These are phyloP conservation scores for Blastomyces silverae DNA, from an alignment of 2,329 filamentous ascomycete species.

Conservation along the genomic window DNA sequence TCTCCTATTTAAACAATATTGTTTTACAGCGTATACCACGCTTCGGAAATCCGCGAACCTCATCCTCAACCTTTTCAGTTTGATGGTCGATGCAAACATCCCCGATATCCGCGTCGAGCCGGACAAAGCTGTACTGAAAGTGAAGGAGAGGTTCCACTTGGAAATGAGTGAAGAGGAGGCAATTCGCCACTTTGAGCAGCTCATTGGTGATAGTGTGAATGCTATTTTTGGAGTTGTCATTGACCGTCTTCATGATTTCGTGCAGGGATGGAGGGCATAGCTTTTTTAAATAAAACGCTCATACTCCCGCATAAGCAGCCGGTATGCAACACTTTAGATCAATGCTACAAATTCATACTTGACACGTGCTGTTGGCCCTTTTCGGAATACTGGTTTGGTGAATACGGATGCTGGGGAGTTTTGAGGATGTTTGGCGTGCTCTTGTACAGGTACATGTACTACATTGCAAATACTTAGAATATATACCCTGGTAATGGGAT, in stretches of 20 bases:
- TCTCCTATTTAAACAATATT: constrained; percentile 86
- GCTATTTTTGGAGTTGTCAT: constrained; percentile 90
- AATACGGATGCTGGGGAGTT: background rate
- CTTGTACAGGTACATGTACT: background rate
- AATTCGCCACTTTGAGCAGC: constrained; percentile 73
- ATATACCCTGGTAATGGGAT: background rate
- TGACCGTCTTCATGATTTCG: constrained; percentile 87
- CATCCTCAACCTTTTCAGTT: constrained; percentile 87
- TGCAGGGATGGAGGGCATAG: constrained; percentile 72
- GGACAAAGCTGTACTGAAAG: constrained; percentile 89
- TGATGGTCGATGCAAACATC: constrained; percentile 97
- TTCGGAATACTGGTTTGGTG: background rate
- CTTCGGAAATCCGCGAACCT: constrained; percentile 83
- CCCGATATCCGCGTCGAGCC: constrained; percentile 89
- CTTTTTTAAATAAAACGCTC: background rate
- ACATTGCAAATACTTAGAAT: background rate
- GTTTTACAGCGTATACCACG: constrained; percentile 88
- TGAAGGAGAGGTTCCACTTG: constrained; percentile 87
- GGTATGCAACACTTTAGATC: background rate
- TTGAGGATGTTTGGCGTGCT: background rate
- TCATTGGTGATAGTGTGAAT: constrained; percentile 86
- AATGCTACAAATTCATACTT: background rate
- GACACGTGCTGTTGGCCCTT: too few species aligned
- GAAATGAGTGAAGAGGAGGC: constrained; percentile 91
- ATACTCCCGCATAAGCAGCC: background rate